phyloP scores from a whole-genome alignment of 306 rosid genomes.

The Quercus glauca region DNA sequence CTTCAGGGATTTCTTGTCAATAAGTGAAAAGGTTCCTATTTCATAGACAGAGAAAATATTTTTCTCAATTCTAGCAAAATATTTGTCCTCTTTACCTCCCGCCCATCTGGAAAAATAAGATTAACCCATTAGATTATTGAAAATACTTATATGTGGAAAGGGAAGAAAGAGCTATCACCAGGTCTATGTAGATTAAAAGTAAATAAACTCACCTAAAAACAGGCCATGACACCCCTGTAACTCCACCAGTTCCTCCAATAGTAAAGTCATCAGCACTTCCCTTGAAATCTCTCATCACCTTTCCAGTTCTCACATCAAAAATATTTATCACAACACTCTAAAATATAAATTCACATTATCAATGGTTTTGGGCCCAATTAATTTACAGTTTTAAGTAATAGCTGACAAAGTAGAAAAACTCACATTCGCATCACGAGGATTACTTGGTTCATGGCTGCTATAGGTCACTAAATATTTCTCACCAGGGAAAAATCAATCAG shows the following conservation, averaged over 20 bases:
- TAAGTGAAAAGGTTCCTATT: slow-evolving; percentile 75
- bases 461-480: slow-evolving; percentile 84
- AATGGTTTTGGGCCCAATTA: neutral
- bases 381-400: neutral
- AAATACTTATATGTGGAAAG: neutral
- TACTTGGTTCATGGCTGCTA: slow-evolving; percentile 87
- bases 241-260: slow-evolving; percentile 76
- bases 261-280: slow-evolving; percentile 87
- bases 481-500: slow-evolving; percentile 80
- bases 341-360: slow-evolving; percentile 28
- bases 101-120: slow-evolving; percentile 61
- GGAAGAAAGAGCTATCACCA: neutral
- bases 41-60: slow-evolving; percentile 74
- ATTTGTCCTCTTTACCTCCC: slow-evolving; percentile 78
- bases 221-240: slow-evolving; percentile 83
- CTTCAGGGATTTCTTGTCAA: slow-evolving; percentile 82
- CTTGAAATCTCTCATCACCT: slow-evolving; percentile 84
- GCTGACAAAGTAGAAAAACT: slow-evolving; percentile 24
- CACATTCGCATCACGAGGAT: slow-evolving; percentile 85
- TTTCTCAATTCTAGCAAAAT: slow-evolving; percentile 86
- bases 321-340: slow-evolving; percentile 81
- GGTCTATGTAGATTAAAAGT: neutral
- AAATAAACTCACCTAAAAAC: slow-evolving; percentile 61
- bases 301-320: slow-evolving; percentile 89
- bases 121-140: neutral